Percentiles rank a stretch among this genome's conserved stretches.
phyloP scores from a whole-genome alignment of 2,329 filamentous ascomycete genomes.

The Scedosporium minutisporum region DNA sequence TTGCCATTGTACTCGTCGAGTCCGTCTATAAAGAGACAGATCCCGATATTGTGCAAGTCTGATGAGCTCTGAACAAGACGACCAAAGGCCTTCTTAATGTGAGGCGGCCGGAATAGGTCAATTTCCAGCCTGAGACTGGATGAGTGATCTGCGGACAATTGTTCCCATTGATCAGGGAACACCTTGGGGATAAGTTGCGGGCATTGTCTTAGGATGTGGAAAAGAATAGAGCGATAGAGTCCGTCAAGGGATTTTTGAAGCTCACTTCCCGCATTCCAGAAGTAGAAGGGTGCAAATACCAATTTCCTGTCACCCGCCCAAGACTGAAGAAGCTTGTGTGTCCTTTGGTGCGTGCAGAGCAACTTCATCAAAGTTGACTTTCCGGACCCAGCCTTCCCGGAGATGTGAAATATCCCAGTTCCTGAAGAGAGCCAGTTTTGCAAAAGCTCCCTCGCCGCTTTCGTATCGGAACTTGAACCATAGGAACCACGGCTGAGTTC shows the following conservation, averaged over 20 bases:
- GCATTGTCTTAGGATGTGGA: conserved; percentile 4
- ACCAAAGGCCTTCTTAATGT: background rate
- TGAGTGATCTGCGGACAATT: background rate
- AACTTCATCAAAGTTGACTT: conserved; percentile 10
- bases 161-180: background rate
- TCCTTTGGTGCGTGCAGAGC: background rate
- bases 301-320: background rate
- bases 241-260: conserved; percentile 7
- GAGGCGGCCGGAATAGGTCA: background rate
- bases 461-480: background rate
- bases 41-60: background rate
- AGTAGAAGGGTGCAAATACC: conserved; percentile 7
- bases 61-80: background rate
- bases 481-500: too few species aligned
- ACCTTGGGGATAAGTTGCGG: background rate
- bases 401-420: conserved; percentile 6
- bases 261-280: conserved; percentile 7
- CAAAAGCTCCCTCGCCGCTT: background rate
- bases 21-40: conserved; percentile 3
- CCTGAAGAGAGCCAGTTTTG: conserved; percentile 5
- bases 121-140: background rate
- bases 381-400: conserved; percentile 8
- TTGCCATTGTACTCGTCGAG: background rate
- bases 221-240: conserved; percentile 6
- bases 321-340: background rate